Evolutionary conservation across 164 flowering plant genomes (phyloP).

Genomic region (Tinospora cordifolia): DNA sequence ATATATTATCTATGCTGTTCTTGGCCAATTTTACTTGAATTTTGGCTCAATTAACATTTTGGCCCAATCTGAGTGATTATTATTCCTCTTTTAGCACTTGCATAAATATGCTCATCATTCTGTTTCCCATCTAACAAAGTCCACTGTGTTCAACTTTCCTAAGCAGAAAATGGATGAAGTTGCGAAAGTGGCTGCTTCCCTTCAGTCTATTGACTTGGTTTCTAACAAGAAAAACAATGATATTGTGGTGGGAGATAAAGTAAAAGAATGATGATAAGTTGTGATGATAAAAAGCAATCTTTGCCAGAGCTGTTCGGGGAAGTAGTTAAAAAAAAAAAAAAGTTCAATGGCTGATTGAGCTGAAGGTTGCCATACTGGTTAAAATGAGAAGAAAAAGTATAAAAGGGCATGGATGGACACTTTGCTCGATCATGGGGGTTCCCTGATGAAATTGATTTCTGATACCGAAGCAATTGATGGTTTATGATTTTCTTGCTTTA

Average conservation of each 20-base stretch:
- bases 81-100: too few relatives aligned
- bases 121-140: too few relatives aligned
- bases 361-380: not conserved
- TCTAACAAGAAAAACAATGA: constrained; percentile 14
- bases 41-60: too few relatives aligned
- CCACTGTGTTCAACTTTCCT: not conserved
- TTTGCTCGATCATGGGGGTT: not conserved
- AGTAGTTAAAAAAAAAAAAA: constrained; percentile 1
- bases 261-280: constrained; percentile 12
- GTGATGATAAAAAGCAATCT: not conserved
- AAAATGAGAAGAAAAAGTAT: not conserved
- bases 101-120: too few relatives aligned
- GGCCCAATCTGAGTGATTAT: too few relatives aligned
- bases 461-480: not conserved
- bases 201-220: constrained; percentile 19
- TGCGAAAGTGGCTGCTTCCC: constrained; percentile 4
- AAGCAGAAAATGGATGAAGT: constrained; percentile 27
- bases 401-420: not conserved
- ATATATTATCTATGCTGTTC: too few relatives aligned
- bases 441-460: not conserved
- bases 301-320: constrained; percentile 13
- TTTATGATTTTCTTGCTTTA: not conserved
- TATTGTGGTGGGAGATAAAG: constrained; percentile 4
- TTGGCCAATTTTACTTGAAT: too few relatives aligned
- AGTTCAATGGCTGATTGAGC: not conserved